Evolutionary conservation across 805 yeast species (phyloP), one percentile per base, ranked within the genome.

Genomic region (Wickerhamomyces chaumierensis): DNA sequence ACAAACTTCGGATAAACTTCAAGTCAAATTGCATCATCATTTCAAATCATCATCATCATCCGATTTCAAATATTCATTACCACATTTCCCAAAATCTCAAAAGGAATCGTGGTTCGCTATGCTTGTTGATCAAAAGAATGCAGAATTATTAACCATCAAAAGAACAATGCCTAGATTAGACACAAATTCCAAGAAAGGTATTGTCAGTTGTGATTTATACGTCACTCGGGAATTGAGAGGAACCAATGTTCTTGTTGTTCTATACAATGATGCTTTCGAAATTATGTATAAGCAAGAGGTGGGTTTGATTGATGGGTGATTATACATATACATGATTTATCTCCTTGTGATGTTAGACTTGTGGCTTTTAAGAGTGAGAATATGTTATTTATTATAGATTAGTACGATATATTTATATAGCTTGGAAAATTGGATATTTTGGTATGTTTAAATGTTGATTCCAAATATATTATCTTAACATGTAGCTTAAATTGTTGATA

Each of bases 41-140:
- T 60, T 63, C n/a, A 75, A 72, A 39, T 46, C 35, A 3, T 60
- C 62, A 28, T 50, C 48, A 18, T 73, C 70, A 45, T 61, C 64
- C 3, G 87, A 80, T 34, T 82, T 76, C 63, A 73, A 73, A 46
- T 72, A 85, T 37, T 75, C 78, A 51, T 68, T 88, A 41, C 90
- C 94, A 3, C 74, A 73, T 48, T 92, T 84, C 62, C 94, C 95
- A 34, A 90, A 92, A 58, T 66, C 78, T 2, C 98, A 92, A 59
- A 79, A 86, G 51, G 97, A 92, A 55, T 76, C 94, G 0, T 92
- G 98, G 97, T 85, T 90, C 56, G 71, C 78, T 9, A 71, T 90
- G 36, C 48, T 78, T 9, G 62, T 72, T 43, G 75, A 77, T 44
- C 59, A 60, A 20, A 58, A 62, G 6, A 63, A 58, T 3, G 69